These are phyloP conservation scores for Microbotryum scabiosae DNA, from an alignment of 1,284 basidiomycete genomes.

Conservation along the genomic window DNA sequence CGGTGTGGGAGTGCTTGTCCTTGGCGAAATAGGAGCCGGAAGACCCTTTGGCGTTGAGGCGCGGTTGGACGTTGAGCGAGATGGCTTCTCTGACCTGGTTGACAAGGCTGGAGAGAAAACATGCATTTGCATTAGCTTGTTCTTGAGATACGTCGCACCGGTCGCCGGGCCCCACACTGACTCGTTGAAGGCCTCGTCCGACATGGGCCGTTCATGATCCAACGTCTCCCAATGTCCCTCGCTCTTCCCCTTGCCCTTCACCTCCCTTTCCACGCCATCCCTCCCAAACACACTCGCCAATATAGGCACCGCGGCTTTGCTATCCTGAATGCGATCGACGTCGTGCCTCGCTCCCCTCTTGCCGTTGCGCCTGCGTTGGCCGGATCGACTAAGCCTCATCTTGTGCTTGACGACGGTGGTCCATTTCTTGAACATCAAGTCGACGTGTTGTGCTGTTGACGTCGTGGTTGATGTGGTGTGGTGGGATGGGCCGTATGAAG, in stretches of 20 bases:
- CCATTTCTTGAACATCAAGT: constrained; percentile 47
- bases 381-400: constrained; percentile 47
- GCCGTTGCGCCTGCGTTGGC: constrained; percentile 40
- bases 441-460: constrained; percentile 5
- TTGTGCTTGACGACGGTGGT: constrained; percentile 74
- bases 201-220: constrained; percentile 66
- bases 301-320: constrained; percentile 57
- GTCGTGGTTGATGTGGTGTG: neutral
- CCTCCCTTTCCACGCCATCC: constrained; percentile 40
- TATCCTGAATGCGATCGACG: constrained; percentile 34
- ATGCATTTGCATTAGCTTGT: too few relatives aligned
- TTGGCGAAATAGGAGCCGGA: constrained; percentile 80
- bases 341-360: neutral
- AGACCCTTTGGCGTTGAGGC: constrained; percentile 77
- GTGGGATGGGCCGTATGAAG: too few relatives aligned
- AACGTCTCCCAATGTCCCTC: constrained; percentile 51
- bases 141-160: too few relatives aligned
- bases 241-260: constrained; percentile 42
- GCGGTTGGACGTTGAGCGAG: constrained; percentile 66
- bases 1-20: constrained; percentile 55
- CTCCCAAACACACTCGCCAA: constrained; percentile 70
- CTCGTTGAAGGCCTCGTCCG: constrained; percentile 58
- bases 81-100: constrained; percentile 62
- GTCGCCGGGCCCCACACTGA: too few relatives aligned
- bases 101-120: constrained; percentile 48